phyloP scores from a whole-genome alignment of 1,139 yeast genomes.

The Saccharomyces uvarum region DNA sequence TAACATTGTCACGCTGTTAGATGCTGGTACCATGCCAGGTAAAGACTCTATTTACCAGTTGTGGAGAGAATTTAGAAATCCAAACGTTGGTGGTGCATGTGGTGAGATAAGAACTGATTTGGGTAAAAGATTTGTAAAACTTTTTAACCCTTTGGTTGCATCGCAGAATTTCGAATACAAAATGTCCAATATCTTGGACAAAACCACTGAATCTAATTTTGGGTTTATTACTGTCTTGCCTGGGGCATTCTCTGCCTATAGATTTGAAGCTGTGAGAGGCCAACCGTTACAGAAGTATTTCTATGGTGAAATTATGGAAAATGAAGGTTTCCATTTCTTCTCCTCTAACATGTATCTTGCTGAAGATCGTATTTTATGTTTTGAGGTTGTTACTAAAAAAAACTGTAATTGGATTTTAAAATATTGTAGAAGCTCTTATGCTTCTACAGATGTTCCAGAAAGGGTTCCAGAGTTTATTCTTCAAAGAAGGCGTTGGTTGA shows the following conservation, averaged over 20 bases:
- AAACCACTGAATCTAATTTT: slow-evolving; percentile 81
- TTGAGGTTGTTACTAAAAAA: slow-evolving; percentile 80
- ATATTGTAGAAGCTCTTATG: slow-evolving; percentile 83
- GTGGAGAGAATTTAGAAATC: slow-evolving; percentile 84
- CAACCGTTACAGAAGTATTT: slow-evolving; percentile 83
- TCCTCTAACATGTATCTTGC: slow-evolving; percentile 93
- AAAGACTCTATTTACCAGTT: slow-evolving; percentile 72
- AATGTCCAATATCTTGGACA: slow-evolving; percentile 83
- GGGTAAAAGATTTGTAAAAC: slow-evolving; percentile 60
- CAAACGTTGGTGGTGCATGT: slow-evolving; percentile 89
- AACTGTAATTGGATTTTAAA: slow-evolving; percentile 78
- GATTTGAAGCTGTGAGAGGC: slow-evolving; percentile 73
- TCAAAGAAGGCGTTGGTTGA: slow-evolving; percentile 92
- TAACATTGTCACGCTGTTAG: slow-evolving; percentile 72
- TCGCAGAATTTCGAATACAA: slow-evolving; percentile 91
- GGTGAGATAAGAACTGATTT: slow-evolving; percentile 89
- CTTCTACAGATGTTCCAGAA: slow-evolving; percentile 95
- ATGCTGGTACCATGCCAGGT: slow-evolving; percentile 94
- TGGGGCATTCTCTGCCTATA: slow-evolving; percentile 88
- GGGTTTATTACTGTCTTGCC: slow-evolving; percentile 88
- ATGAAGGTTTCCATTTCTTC: slow-evolving; percentile 58
- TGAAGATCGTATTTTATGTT: slow-evolving; percentile 89
- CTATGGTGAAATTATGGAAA: slow-evolving; percentile 77
- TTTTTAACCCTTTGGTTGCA: slow-evolving; percentile 80
- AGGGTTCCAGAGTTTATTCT: slow-evolving; percentile 76